Percentiles rank a stretch among this genome's conserved stretches.
Evolutionary conservation across 495 filamentous ascomycete species (phyloP).

Genomic region (Rusavskia elegans): DNA sequence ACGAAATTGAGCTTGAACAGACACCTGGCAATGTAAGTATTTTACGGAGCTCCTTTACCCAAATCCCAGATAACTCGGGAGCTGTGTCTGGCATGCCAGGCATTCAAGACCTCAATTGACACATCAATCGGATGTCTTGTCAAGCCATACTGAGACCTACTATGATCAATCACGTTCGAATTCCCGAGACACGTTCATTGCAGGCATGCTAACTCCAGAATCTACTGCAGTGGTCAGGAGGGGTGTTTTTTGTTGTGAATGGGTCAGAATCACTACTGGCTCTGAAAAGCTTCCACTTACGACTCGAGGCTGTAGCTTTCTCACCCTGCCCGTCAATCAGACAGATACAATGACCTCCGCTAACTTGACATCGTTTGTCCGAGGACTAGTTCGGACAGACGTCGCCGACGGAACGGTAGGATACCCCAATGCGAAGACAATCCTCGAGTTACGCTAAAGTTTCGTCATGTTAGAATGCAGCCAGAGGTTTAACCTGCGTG

Average conservation of each 20-base stretch:
- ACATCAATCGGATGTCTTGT: too few relatives aligned
- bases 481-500: conserved; percentile 4
- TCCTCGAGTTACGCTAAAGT: too few relatives aligned
- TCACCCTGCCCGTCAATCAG: conserved; percentile 6
- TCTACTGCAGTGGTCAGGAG: neutral
- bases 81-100: too few relatives aligned
- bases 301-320: neutral
- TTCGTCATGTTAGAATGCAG: neutral
- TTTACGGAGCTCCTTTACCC: too few relatives aligned
- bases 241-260: conserved; percentile 4
- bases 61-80: too few relatives aligned
- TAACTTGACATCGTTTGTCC: neutral
- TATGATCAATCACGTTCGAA: too few relatives aligned
- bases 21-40: neutral
- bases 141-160: too few relatives aligned
- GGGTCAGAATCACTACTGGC: neutral
- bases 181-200: too few relatives aligned
- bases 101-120: too few relatives aligned
- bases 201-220: too few relatives aligned
- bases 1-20: neutral
- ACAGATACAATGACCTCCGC: conserved; percentile 3
- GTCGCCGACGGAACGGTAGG: neutral
- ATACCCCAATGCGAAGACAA: too few relatives aligned
- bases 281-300: neutral
- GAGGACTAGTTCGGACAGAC: neutral